A percentile compares a stretch with the other conserved stretches of the same genome.
phyloP scores from a whole-genome alignment of 2,329 filamentous ascomycete species.

The Apiospora marii region DNA sequence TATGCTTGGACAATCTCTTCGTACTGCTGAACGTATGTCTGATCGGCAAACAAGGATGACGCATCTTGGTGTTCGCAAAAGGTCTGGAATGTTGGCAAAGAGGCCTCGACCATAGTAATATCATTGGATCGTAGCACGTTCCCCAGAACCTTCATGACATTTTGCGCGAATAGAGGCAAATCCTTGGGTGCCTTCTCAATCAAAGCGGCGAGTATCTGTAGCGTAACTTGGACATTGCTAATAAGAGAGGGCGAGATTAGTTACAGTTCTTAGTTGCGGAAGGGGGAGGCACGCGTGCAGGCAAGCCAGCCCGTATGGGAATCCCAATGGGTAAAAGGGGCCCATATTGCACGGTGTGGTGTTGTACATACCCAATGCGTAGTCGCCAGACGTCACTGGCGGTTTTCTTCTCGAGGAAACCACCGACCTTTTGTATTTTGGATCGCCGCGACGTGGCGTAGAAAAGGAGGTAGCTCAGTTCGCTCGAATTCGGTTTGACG shows the following conservation, averaged over 20 bases:
- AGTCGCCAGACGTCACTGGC: slow-evolving; percentile 89
- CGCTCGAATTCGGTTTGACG: slow-evolving; percentile 94
- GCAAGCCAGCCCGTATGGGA: slow-evolving; percentile 12
- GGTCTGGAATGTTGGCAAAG: slow-evolving; percentile 82
- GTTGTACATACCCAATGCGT: slow-evolving; percentile 75
- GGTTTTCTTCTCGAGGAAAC: slow-evolving; percentile 93
- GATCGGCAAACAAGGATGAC: slow-evolving; percentile 84
- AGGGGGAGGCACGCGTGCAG: neutral
- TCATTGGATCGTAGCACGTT: slow-evolving; percentile 86
- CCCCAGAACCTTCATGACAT: slow-evolving; percentile 84
- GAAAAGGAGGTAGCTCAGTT: slow-evolving; percentile 96
- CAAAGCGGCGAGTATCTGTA: slow-evolving; percentile 89
- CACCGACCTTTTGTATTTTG: slow-evolving; percentile 95
- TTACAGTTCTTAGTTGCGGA: neutral
- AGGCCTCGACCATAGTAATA: slow-evolving; percentile 92
- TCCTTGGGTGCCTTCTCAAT: slow-evolving; percentile 94
- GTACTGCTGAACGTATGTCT: slow-evolving; percentile 82
- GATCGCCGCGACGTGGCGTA: slow-evolving; percentile 93
- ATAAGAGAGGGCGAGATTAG: neutral
- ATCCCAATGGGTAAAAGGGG: slow-evolving; percentile 21
- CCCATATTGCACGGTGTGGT: slow-evolving; percentile 29
- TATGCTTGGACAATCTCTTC: slow-evolving; percentile 83
- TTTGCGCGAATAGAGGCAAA: slow-evolving; percentile 85
- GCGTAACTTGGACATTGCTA: slow-evolving; percentile 92
- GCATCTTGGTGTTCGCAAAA: slow-evolving; percentile 91